phyloP scores from a whole-genome alignment of 352 stramenopile species.

The Globisporangium lucens region DNA sequence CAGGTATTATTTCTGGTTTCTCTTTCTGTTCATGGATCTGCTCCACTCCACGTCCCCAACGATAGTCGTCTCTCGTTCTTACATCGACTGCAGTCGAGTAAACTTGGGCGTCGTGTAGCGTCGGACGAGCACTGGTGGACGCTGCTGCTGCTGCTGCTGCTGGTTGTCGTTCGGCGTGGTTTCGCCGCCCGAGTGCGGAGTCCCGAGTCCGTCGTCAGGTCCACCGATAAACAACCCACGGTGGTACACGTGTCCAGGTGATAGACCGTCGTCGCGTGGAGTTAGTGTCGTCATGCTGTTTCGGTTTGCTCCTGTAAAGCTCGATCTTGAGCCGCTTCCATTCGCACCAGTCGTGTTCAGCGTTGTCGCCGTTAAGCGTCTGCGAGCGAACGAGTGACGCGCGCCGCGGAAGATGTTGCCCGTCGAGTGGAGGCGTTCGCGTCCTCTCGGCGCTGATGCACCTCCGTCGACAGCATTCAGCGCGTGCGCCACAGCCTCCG shows the following conservation, averaged over 20 bases:
- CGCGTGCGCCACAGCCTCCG: slow-evolving; percentile 14
- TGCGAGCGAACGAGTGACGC: slow-evolving; percentile 47
- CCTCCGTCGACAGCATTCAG: slow-evolving; percentile 14
- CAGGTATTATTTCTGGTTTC: slow-evolving; percentile 9
- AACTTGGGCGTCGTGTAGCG: slow-evolving; percentile 32
- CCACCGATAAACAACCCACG: background rate
- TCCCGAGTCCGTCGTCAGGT: slow-evolving; percentile 21
- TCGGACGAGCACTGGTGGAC: slow-evolving; percentile 30
- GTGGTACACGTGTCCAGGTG: background rate
- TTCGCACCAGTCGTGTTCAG: slow-evolving; percentile 2
- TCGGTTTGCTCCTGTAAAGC: background rate
- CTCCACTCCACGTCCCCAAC: background rate
- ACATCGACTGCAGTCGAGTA: slow-evolving; percentile 27
- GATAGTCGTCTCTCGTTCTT: background rate
- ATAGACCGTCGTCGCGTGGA: background rate
- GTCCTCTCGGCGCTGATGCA: slow-evolving; percentile 12
- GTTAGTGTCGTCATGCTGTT: slow-evolving; percentile 3
- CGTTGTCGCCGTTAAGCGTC: slow-evolving; percentile 52
- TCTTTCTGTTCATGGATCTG: slow-evolving; percentile 3
- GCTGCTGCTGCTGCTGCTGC: background rate
- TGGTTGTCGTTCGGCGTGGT: background rate
- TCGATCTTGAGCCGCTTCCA: slow-evolving; percentile 4
- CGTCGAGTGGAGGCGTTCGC: slow-evolving; percentile 30
- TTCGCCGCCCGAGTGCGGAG: slow-evolving; percentile 18
- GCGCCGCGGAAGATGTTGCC: slow-evolving; percentile 69